Evolutionary conservation across 2,329 filamentous ascomycete species (phyloP), one percentile per base, ranked within the genome.

Genomic region (Didymella sp.): DNA sequence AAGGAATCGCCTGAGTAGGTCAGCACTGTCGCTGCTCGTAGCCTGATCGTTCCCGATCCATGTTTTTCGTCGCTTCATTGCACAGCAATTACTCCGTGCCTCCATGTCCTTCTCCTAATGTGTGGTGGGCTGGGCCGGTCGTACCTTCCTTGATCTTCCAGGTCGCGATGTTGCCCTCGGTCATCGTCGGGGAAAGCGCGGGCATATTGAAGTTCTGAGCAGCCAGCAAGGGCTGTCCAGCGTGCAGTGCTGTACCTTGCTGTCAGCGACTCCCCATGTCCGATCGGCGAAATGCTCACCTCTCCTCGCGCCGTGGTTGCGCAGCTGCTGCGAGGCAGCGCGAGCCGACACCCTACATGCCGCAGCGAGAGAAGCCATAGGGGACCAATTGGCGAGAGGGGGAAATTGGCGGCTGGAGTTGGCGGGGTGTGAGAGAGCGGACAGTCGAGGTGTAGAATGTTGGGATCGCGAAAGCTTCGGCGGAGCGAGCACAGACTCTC

Each of bases 151-250:
- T 94, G 70, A 96, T 84, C 76, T 87, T 89, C 92, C 92, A 96
- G 60, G 79, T 85, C 44, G 90, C 85, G 71, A 96, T 96, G 78
- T 92, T 95, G 60, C 92, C 92, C 78, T 96, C 92, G 61, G 91
- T 96, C 92, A 96, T 96, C 55, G 92, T 96, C 53, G 92, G 92
- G 60, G 91, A 96, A 62, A 96, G 84, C 37, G 92, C 92, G 24
- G 92, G 92, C 92, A 96, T 96, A 52, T 87, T 90, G 79, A 96
- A 92, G 78, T 93, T 95, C 63, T 92, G 89, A 22, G 91, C 92
- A 46, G 89, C 91, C 67, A 88, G 82, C 68, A 81, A 82, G 66
- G 83, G 79, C 56, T 86, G 78, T 52, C 85, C 86, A 38, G 87
- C 85, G 64, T 84, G 82, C 75, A 90, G 87, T 68, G 84, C 89